phyloP scores from a whole-genome alignment of 176 grass and related monocot genomes.

The Rhynchospora breviuscula region DNA sequence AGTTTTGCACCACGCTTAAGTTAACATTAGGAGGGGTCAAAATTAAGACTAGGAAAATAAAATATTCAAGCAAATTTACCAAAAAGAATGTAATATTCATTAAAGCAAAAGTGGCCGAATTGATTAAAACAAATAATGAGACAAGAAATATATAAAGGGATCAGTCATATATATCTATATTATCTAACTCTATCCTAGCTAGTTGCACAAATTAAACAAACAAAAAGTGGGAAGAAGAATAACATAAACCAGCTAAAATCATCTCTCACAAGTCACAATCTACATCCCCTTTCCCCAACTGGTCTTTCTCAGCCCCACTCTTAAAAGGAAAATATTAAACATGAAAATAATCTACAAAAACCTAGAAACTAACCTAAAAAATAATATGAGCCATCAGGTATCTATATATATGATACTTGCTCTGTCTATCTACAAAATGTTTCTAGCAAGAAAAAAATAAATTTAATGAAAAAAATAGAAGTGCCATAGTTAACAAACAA shows the following conservation, averaged over 20 bases:
- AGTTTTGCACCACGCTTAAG: neutral
- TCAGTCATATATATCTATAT: neutral
- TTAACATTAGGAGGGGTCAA: neutral
- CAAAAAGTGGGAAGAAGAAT: conserved; percentile 5
- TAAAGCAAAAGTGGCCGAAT: neutral
- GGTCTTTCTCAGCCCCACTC: neutral
- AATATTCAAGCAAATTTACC: neutral
- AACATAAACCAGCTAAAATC: conserved; percentile 6
- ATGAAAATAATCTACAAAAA: neutral
- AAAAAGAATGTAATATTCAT: neutral
- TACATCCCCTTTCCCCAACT: neutral
- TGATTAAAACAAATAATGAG: neutral
- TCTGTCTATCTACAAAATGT: neutral
- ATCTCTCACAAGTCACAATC: neutral
- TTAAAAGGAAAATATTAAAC: neutral
- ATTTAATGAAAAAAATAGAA: neutral
- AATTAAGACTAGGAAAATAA: neutral
- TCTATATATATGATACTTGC: neutral
- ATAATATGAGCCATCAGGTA: neutral
- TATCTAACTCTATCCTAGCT: neutral
- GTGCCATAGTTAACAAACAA: neutral
- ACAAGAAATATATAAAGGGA: neutral
- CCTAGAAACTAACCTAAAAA: conserved; percentile 9
- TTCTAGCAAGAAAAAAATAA: neutral
- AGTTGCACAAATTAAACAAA: conserved; percentile 7